A percentile compares a stretch with the other conserved stretches of the same genome.
These are phyloP conservation scores for Russula virescens DNA, from an alignment of 768 basidiomycete genomes.

Conservation along the genomic window DNA sequence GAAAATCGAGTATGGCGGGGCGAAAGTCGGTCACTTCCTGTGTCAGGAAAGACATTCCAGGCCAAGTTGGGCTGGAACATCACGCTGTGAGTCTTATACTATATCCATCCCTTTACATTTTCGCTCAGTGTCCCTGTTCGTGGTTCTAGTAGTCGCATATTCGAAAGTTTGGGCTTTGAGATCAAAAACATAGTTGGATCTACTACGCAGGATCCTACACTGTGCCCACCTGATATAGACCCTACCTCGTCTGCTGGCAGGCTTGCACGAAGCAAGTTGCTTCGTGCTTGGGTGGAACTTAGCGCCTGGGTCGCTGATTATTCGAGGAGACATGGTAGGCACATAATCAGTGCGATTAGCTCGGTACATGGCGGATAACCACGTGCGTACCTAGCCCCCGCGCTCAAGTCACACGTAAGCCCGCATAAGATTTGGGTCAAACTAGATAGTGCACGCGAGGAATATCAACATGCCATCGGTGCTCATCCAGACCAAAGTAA, in stretches of 20 bases:
- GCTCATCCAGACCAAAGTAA: slow-evolving; percentile 74
- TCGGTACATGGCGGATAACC: neutral
- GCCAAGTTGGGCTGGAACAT: slow-evolving; percentile 61
- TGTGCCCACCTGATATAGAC: slow-evolving; percentile 55
- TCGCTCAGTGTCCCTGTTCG: neutral
- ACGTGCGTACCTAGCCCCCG: slow-evolving; percentile 33
- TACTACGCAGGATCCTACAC: slow-evolving; percentile 35
- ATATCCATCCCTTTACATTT: neutral
- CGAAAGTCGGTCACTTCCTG: slow-evolving; percentile 52
- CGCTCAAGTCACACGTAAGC: slow-evolving; percentile 39
- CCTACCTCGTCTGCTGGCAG: slow-evolving; percentile 40
- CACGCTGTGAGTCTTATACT: slow-evolving; percentile 44
- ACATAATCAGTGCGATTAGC: slow-evolving; percentile 8
- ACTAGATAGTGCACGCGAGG: slow-evolving; percentile 56
- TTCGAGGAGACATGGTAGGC: slow-evolving; percentile 41
- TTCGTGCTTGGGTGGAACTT: slow-evolving; percentile 78
- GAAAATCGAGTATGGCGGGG: slow-evolving; percentile 74
- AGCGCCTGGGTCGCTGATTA: slow-evolving; percentile 61
- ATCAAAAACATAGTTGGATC: slow-evolving; percentile 24
- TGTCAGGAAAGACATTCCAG: slow-evolving; percentile 50
- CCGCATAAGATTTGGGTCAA: slow-evolving; percentile 43
- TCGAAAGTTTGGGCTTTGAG: slow-evolving; percentile 38
- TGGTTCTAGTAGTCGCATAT: slow-evolving; percentile 36
- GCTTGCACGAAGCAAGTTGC: slow-evolving; percentile 51
- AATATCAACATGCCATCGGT: slow-evolving; percentile 67